These are phyloP conservation scores for Auxenochlorella pyrenoidosa DNA, from an alignment of 139 green algal genomes.

Conservation along the genomic window DNA sequence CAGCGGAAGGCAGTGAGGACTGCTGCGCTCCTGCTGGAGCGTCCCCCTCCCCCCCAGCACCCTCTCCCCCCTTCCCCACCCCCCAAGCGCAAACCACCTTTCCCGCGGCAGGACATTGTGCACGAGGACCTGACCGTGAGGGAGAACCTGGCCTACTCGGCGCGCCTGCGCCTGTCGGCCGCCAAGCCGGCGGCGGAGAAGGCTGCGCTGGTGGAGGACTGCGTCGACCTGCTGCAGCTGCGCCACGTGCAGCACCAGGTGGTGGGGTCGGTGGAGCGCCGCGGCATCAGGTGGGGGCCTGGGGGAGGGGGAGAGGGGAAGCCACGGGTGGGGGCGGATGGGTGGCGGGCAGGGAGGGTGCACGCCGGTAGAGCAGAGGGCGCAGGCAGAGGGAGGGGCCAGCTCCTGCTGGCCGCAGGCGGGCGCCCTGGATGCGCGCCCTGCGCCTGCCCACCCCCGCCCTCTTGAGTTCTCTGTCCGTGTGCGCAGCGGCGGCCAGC, in stretches of 20 bases:
- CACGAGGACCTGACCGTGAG: slow-evolving; percentile 69
- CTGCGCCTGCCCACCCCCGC: background rate
- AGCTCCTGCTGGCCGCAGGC: background rate
- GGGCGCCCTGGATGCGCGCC: background rate
- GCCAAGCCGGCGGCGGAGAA: slow-evolving; percentile 34
- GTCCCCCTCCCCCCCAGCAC: no score
- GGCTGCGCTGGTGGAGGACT: slow-evolving; percentile 50
- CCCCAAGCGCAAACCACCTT: no score
- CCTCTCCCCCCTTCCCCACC: no score
- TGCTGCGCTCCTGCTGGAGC: no score
- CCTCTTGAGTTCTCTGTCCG: no score
- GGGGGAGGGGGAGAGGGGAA: background rate
- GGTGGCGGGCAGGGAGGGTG: no score
- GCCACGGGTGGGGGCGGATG: background rate
- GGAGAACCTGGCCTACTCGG: slow-evolving; percentile 81
- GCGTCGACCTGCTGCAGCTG: slow-evolving; percentile 34
- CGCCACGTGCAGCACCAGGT: slow-evolving; percentile 62
- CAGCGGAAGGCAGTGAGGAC: no score
- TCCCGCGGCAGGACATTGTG: slow-evolving; percentile 49
- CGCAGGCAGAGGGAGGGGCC: background rate
- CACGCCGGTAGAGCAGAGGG: no score
- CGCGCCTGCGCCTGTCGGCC: slow-evolving; percentile 61
- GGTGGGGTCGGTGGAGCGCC: slow-evolving; percentile 60
- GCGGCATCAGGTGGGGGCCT: slow-evolving; percentile 54
- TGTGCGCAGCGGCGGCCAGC: slow-evolving; percentile 71